Conservation (phyloP, 177 flowering plant genomes). For the Vitis hybrid region DNA sequence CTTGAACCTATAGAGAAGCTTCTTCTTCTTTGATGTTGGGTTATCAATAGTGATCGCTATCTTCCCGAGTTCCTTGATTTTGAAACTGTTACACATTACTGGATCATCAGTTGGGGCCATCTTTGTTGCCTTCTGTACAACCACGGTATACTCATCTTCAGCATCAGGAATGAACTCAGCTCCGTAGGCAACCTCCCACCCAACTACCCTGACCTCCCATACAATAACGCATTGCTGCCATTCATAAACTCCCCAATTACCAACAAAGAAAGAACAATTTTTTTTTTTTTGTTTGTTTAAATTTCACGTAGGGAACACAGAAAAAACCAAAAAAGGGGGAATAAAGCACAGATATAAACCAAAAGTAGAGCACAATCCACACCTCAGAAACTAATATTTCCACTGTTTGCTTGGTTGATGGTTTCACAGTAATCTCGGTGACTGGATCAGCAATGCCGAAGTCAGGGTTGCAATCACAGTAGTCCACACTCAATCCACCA, state of each 20-base stretch:
- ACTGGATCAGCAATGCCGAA: constrained; percentile 53
- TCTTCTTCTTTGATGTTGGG: constrained; percentile 60
- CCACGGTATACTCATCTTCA: constrained; percentile 39
- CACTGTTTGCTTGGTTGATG: constrained; percentile 59
- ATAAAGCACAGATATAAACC: background rate
- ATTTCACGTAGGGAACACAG: too few species aligned
- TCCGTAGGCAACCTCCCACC: constrained; percentile 69
- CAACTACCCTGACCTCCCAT: constrained; percentile 73
- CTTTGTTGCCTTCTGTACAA: constrained; percentile 52
- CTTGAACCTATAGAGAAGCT: constrained; percentile 67
- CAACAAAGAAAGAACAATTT: background rate
- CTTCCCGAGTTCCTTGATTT: constrained; percentile 48
- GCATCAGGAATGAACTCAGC: constrained; percentile 62
- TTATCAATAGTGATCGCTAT: constrained; percentile 52
- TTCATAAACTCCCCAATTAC: constrained; percentile 1
- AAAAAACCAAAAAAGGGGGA: too few species aligned
- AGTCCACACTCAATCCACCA: constrained; percentile 67
- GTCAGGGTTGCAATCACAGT: constrained; percentile 62
- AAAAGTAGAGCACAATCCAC: background rate
- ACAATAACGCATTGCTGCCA: constrained; percentile 49
- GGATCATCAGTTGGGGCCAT: constrained; percentile 55
- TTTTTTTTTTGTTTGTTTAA: background rate
- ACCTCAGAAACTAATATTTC: constrained; percentile 65
- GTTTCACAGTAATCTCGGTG: constrained; percentile 47
- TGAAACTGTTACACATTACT: constrained; percentile 43